Evolutionary conservation across 2,329 filamentous ascomycete genomes (phyloP).

Genomic region (Penicillium sp.): DNA sequence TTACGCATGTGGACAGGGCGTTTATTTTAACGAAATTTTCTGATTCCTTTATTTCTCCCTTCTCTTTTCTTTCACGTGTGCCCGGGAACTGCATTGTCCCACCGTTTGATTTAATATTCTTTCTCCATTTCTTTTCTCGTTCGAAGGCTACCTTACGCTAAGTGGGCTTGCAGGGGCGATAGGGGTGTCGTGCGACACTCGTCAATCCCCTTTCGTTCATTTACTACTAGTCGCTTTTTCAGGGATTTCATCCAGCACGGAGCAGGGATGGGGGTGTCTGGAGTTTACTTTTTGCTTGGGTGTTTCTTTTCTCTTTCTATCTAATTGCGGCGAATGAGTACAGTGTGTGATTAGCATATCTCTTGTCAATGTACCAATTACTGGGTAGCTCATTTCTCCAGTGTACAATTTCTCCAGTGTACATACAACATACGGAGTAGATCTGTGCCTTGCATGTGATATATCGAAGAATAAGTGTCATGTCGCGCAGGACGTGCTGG

Average conservation of each 20-base stretch:
- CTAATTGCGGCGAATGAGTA: conserved; percentile 8
- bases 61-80: conserved; percentile 2
- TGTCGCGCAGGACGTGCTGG: not conserved
- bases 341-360: conserved; percentile 5
- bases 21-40: conserved; percentile 12
- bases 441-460: not conserved
- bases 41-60: conserved; percentile 4
- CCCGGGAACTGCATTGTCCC: not conserved
- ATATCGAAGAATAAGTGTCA: not conserved
- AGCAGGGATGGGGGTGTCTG: conserved; percentile 13
- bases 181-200: not conserved
- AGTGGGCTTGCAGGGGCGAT: not conserved
- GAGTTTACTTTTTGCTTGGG: conserved; percentile 8
- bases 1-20: conserved; percentile 23
- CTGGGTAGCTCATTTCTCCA: not conserved
- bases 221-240: conserved; percentile 6
- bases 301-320: conserved; percentile 8
- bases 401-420: not conserved
- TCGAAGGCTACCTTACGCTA: not conserved
- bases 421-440: not conserved
- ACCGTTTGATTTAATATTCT: conserved; percentile 1
- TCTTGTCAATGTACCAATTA: conserved; percentile 3
- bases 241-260: conserved; percentile 16
- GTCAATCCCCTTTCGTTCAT: not conserved
- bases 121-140: conserved; percentile 2